Evolutionary conservation across 306 rosid species (phyloP), one percentile per base, ranked within the genome.

Genomic region (Mimosa bimucronata): DNA sequence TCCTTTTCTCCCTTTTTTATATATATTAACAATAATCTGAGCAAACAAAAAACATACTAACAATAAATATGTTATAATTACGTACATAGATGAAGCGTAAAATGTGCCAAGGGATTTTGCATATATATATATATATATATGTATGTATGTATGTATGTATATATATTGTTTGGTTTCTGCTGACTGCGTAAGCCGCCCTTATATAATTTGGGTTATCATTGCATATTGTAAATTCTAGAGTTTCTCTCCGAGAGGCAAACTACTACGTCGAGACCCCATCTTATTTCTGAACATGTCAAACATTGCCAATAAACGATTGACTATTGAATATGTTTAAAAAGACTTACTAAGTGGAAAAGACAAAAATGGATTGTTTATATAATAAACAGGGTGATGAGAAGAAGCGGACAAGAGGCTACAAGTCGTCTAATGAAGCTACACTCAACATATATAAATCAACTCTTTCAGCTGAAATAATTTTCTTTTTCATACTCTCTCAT

Each of bases 281-380:
- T 29, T 11, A 1, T 53, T 30, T 66, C 73, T 30, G 83, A 87
- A 57, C n/a, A 77, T 71, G 57, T 82, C 88, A 83, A 79, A 73
- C 71, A 82, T 38, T 44, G 80, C 84, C 42, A 80, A 42, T 62
- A 50, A 34, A 6, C 38, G 14, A 81, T 73, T 81, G 57, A 78
- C 81, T 4, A n/a, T 31, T 64, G 34, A 81, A 53, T 34, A 34
- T 34, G 3, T n/a, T 75, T 25, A 41, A n/a, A n/a, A 0, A 69
- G 15, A n/a, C 34, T 67, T 11, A 3, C 37, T 18, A 37, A 40
- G 19, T 21, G 30, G 23, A 10, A 19, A 25, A 67, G 18, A 21
- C 73, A 68, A n/a, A 41, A 40, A 68, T 10, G 25, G 37, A 1
- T 52, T 28, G 21, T 34, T 29, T 48, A 50, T 31, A 8, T 53